These are phyloP conservation scores for Elongisporangium undulatum DNA, from an alignment of 352 stramenopile species.

Conservation along the genomic window DNA sequence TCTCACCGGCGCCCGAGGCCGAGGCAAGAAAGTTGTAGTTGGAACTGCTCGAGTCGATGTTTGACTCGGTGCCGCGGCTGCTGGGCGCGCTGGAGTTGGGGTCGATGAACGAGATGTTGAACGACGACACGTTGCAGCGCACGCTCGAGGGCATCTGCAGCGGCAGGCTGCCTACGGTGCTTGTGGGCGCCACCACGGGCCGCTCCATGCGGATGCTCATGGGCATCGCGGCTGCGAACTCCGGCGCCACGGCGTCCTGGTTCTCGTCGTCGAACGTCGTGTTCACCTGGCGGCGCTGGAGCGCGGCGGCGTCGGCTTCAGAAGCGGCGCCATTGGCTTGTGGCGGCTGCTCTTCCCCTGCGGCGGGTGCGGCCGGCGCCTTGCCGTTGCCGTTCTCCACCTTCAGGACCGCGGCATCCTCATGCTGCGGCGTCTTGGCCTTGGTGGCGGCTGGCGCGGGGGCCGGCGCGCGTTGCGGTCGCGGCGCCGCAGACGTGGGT, in stretches of 20 bases:
- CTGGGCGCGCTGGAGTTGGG: conserved; percentile 30
- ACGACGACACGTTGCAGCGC: conserved; percentile 45
- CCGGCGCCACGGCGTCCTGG: conserved; percentile 15
- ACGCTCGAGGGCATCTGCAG: conserved; percentile 40
- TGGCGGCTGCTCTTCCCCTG: neutral
- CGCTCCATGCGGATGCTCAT: conserved; percentile 6
- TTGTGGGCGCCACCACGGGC: conserved; percentile 2
- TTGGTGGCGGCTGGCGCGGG: conserved; percentile 1
- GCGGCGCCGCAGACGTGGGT: neutral
- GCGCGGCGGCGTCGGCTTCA: neutral
- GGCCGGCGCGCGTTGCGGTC: neutral
- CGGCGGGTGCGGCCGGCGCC: neutral
- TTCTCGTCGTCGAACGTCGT: conserved; percentile 14
- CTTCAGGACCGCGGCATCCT: conserved; percentile 1
- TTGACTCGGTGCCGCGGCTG: conserved; percentile 23
- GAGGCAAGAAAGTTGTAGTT: neutral
- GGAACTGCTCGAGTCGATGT: conserved; percentile 13
- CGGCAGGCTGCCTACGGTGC: conserved; percentile 9
- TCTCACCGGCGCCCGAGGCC: neutral
- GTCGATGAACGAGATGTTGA: conserved; percentile 54
- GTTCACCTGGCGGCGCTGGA: neutral
- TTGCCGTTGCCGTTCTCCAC: neutral
- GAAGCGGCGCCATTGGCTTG: conserved; percentile 10
- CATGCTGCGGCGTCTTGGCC: conserved; percentile 1
- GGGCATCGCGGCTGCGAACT: conserved; percentile 2